Base-by-base conservation (phyloP, 2,329 filamentous ascomycete species). In the Epicoccum nigrum region DNA sequence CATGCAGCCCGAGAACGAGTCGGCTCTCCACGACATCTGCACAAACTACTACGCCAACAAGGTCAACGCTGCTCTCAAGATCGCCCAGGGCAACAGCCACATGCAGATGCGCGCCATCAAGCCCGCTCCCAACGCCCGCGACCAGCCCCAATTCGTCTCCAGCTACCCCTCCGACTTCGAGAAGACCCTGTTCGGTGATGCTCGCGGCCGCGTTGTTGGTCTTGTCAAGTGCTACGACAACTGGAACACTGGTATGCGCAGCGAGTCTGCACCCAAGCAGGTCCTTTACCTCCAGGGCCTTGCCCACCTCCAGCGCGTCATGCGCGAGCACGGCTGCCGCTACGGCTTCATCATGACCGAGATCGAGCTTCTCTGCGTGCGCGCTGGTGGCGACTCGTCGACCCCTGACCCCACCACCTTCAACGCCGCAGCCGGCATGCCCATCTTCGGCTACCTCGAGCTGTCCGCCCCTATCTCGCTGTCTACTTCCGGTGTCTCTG, bases 321-420 rank as follows among this genome's bases (percentile, higher is more conserved):
- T 97, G 91, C 91, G 93, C 72, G 91, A 96, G 76, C 90, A 96
- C 76, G 86, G 87, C 60, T 95, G 90, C 70, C 87, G 93, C 52
- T 97, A 97, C 73, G 93, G 93, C 46, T 97, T 96, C 79, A 93
- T 97, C 73, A 86, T 97, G 68, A 97, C 91, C 1, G 93, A 97
- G 76, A 96, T 96, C 64, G 93, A 97, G 76, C 86, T 97, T 7
- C 87, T 97, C 31, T 86, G 94, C 63, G 91, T 96, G 1, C 90
- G 92, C 65, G 90, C 89, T 60, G 92, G 92, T 44, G 77, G 77
- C 4, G 72, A 74, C 12, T 68, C 71, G 0, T 53, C 54, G 20
- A 70, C 68, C 4, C 37, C 62, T 0, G 69, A 73, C 48, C 65
- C 68, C 32, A 71, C 73, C 7, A 73, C 66, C 45, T 66, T 73